Percentiles rank a stretch among this genome's conserved stretches.
Evolutionary conservation across 1,284 basidiomycete species (phyloP).

Genomic region (Wolfiporia cocos): DNA sequence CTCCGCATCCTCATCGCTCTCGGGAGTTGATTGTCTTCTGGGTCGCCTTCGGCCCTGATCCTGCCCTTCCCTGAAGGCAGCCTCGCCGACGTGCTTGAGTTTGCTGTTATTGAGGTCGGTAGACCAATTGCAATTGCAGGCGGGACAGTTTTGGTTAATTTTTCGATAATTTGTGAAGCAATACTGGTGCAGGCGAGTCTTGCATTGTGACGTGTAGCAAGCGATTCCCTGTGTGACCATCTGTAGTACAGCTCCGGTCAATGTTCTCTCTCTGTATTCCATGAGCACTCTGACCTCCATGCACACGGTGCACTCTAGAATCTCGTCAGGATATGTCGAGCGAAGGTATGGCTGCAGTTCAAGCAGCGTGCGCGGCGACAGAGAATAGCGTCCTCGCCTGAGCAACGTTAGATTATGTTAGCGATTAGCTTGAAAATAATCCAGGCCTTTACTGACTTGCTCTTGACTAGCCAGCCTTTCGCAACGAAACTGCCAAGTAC

Average conservation of each 20-base stretch:
- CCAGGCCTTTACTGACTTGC: conserved; percentile 54
- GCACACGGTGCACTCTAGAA: conserved; percentile 74
- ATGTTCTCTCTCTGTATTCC: not conserved
- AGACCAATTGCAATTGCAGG: conserved; percentile 56
- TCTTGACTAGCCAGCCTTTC: conserved; percentile 74
- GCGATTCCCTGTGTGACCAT: conserved; percentile 62
- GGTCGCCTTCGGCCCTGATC: conserved; percentile 45
- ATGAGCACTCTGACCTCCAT: conserved; percentile 42
- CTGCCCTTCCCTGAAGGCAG: conserved; percentile 51
- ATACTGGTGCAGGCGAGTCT: conserved; percentile 58
- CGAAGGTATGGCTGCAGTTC: conserved; percentile 75
- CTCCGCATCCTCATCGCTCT: conserved; percentile 36
- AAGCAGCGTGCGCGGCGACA: conserved; percentile 68
- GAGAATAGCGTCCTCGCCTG: conserved; percentile 61
- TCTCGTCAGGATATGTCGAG: conserved; percentile 64
- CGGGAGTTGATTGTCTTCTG: conserved; percentile 26
- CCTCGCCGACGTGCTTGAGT: conserved; percentile 57
- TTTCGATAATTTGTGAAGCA: conserved; percentile 51
- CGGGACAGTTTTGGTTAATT: conserved; percentile 43
- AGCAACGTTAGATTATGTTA: not conserved
- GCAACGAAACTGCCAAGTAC: conserved; percentile 77
- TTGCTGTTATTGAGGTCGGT: conserved; percentile 33
- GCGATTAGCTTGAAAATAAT: not conserved
- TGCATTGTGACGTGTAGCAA: conserved; percentile 61
- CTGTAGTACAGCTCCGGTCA: conserved; percentile 27